Evolutionary conservation across 140 eudicot genomes (phyloP).

Genomic region (Oenanthe javanica): DNA sequence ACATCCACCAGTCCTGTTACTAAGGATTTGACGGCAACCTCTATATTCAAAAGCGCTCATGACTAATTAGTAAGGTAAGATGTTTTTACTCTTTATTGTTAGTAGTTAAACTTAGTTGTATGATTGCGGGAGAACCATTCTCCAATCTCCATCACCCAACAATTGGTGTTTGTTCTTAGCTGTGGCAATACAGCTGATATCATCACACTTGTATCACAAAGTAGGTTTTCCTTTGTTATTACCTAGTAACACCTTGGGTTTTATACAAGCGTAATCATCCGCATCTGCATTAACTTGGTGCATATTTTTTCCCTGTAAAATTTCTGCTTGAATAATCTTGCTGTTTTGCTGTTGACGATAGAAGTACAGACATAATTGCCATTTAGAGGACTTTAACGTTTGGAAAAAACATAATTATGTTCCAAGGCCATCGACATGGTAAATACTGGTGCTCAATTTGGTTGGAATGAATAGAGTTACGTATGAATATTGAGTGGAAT

Average conservation of each 20-base stretch:
- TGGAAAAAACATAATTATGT: too few relatives aligned
- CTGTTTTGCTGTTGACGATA: too few relatives aligned
- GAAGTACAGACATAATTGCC: too few relatives aligned
- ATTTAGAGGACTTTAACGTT: too few relatives aligned
- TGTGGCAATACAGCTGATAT: background rate
- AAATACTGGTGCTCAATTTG: too few relatives aligned
- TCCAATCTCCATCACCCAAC: background rate
- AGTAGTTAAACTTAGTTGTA: background rate
- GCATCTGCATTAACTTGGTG: too few relatives aligned
- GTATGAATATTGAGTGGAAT: too few relatives aligned
- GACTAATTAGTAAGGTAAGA: background rate
- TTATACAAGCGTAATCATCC: background rate
- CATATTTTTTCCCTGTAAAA: too few relatives aligned
- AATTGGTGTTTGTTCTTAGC: background rate
- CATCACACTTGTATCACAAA: background rate
- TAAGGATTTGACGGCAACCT: background rate
- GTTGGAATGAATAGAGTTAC: too few relatives aligned
- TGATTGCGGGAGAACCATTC: background rate
- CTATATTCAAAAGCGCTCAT: background rate
- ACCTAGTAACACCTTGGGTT: background rate
- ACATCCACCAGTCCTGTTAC: background rate
- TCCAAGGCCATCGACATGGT: too few relatives aligned
- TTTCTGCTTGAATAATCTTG: too few relatives aligned
- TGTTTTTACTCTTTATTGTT: background rate
- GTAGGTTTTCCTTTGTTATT: background rate